phyloP scores from a whole-genome alignment of 1,284 basidiomycete species.

The Ceratobasidium sp. region DNA sequence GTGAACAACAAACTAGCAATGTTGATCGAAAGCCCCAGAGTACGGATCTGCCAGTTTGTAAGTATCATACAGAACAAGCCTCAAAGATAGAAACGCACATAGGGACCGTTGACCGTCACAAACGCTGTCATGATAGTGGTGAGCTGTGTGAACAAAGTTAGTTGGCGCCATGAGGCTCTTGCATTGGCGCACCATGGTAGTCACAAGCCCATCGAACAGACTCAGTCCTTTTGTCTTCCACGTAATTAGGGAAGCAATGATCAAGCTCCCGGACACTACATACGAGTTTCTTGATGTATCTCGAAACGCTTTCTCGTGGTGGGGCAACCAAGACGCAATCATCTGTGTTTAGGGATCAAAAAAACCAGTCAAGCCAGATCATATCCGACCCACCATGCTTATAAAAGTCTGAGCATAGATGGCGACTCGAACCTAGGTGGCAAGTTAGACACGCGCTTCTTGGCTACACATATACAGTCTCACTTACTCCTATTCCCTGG shows the following conservation, averaged over 20 bases:
- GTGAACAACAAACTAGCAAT: slow-evolving; percentile 41
- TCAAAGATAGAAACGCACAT: slow-evolving; percentile 13
- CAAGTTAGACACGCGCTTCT: neutral
- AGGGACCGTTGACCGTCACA: slow-evolving; percentile 34
- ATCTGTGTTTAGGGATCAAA: neutral
- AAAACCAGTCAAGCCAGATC: neutral
- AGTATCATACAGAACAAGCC: neutral
- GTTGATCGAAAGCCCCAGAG: slow-evolving; percentile 27
- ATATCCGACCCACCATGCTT: slow-evolving; percentile 25
- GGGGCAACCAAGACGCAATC: slow-evolving; percentile 33
- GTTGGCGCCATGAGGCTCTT: too few species aligned
- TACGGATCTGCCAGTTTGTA: slow-evolving; percentile 4
- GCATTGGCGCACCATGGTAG: slow-evolving; percentile 21
- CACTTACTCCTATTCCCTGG: slow-evolving; percentile 35
- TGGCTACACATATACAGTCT: neutral
- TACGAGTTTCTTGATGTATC: slow-evolving; percentile 42
- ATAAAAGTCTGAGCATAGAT: slow-evolving; percentile 39
- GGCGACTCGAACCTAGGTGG: slow-evolving; percentile 30
- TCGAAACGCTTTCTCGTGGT: slow-evolving; percentile 37
- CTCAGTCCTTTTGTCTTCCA: slow-evolving; percentile 19
- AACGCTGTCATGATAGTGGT: slow-evolving; percentile 45
- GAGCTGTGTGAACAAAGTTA: slow-evolving; percentile 4
- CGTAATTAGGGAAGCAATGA: slow-evolving; percentile 32
- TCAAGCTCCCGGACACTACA: slow-evolving; percentile 35
- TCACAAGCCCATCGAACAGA: slow-evolving; percentile 27